Base-by-base conservation (phyloP, 2,329 filamentous ascomycete genomes). In the Aspergillus alliaceus region DNA sequence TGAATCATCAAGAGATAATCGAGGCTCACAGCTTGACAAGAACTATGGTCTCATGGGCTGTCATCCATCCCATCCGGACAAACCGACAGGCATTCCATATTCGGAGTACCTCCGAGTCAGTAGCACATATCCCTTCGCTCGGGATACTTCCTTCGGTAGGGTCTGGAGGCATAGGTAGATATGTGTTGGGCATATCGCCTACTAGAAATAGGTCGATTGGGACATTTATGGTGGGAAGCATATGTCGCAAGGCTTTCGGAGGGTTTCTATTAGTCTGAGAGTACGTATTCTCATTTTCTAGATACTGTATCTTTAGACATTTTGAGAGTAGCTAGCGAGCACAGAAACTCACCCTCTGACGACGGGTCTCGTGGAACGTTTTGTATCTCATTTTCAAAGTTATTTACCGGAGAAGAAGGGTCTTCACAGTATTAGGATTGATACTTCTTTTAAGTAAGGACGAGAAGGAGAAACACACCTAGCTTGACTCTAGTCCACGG, bases 21-120 rank as follows among this genome's bases (percentile, higher is more conserved):
- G 6, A 7, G 22, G 66, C 74, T 57, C 56, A 77, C 70, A 80
- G 59, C 54, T 83, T 79, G 34, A 83, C 70, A 46, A 80, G 80
- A 4, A 72, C 75, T 4, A 83, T 70, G 8, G 80, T 81, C 60
- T 84, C 81, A 37, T 77, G 73, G 1, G 81, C 79, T 0, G 79
- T 79, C 51, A 84, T 79, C 80, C 80, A 83, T 0, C 81, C 81
- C 76, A 81, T 79, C 54, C 77, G 77, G 20, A 82, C 80, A 57
- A 82, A 83, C 1, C 80, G 75, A 59, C 77, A 80, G 0, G 71
- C 68, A n/a, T 77, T 78, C 79, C 79, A 82, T 25, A 78, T 64
- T 22, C 72, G 70, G 6, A 80, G 63, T 12, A 75, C 74, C 27
- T 73, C 68, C 11, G 52, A 8, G 8, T 35, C 9, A 4, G 22